Percentiles rank a stretch among this genome's conserved stretches.
Conservation (phyloP, 208 protist species). For the Wallacemonas sp. region DNA sequence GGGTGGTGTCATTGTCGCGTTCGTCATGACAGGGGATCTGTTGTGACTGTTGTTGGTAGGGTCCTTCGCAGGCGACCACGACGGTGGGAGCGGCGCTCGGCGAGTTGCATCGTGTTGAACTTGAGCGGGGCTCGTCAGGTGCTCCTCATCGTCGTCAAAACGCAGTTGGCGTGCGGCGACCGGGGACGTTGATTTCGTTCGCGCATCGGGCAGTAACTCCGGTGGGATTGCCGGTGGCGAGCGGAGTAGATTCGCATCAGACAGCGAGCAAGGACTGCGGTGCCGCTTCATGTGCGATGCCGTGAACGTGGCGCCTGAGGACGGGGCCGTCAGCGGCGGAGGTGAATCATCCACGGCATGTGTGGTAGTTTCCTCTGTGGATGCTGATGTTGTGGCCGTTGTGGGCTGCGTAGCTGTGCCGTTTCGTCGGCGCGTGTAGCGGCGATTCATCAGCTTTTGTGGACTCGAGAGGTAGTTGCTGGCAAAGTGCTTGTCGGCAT, state of each 20-base stretch:
- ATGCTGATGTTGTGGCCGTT: background rate
- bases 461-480: constrained; percentile 38
- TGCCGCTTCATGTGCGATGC: no score
- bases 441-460: constrained; percentile 33
- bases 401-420: background rate
- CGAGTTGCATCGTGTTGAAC: no score
- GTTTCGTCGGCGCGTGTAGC: background rate
- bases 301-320: no score
- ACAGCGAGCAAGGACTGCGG: no score
- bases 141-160: constrained; percentile 14
- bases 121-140: background rate
- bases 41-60: background rate
- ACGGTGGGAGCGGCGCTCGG: no score
- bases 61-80: background rate
- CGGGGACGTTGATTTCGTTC: background rate
- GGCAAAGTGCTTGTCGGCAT: constrained; percentile 35
- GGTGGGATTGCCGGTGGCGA: background rate
- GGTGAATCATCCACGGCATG: background rate
- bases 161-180: constrained; percentile 10
- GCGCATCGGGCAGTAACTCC: constrained; percentile 4
- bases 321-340: constrained; percentile 2
- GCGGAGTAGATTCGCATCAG: background rate
- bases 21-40: background rate
- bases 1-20: background rate
- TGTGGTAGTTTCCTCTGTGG: background rate